phyloP scores from a whole-genome alignment of 257 asterid species.

The Plantago major region DNA sequence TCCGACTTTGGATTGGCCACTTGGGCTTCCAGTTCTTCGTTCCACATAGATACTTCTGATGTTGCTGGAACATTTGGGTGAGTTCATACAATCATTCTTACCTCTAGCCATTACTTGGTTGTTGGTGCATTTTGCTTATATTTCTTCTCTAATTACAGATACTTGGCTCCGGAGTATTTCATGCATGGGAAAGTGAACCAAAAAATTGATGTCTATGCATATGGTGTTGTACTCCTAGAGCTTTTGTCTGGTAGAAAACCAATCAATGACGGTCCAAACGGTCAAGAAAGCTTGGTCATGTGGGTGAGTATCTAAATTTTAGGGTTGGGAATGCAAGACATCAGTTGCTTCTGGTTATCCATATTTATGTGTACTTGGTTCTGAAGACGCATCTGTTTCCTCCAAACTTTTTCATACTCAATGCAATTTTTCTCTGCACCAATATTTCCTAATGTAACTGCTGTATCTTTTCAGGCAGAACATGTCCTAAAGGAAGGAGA shows the following conservation, averaged over 20 bases:
- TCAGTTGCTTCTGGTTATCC: not conserved
- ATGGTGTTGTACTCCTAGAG: slow-evolving; percentile 94
- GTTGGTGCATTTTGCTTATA: slow-evolving; percentile 1
- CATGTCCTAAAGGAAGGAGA: slow-evolving; percentile 55
- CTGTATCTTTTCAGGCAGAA: slow-evolving; percentile 53
- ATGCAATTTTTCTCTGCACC: not conserved
- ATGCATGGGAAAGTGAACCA: slow-evolving; percentile 73
- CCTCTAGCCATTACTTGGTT: slow-evolving; percentile 9
- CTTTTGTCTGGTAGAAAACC: slow-evolving; percentile 87
- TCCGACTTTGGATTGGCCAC: slow-evolving; percentile 95
- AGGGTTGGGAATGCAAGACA: not conserved
- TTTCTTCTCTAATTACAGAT: slow-evolving; percentile 39
- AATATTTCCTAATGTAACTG: slow-evolving; percentile 9
- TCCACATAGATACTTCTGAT: slow-evolving; percentile 48
- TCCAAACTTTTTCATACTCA: not conserved
- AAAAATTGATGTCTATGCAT: slow-evolving; percentile 83
- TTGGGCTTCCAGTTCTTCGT: slow-evolving; percentile 57
- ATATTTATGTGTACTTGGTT: not conserved
- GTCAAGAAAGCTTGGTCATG: slow-evolving; percentile 74
- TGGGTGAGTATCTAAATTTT: slow-evolving; percentile 57
- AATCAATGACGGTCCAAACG: slow-evolving; percentile 60
- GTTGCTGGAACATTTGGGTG: slow-evolving; percentile 97
- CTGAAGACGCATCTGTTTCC: not conserved
- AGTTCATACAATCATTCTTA: slow-evolving; percentile 22
- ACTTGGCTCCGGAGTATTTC: slow-evolving; percentile 91